Evolutionary conservation across 2,329 filamentous ascomycete genomes (phyloP).

Genomic region (Aspergillus japonicus): DNA sequence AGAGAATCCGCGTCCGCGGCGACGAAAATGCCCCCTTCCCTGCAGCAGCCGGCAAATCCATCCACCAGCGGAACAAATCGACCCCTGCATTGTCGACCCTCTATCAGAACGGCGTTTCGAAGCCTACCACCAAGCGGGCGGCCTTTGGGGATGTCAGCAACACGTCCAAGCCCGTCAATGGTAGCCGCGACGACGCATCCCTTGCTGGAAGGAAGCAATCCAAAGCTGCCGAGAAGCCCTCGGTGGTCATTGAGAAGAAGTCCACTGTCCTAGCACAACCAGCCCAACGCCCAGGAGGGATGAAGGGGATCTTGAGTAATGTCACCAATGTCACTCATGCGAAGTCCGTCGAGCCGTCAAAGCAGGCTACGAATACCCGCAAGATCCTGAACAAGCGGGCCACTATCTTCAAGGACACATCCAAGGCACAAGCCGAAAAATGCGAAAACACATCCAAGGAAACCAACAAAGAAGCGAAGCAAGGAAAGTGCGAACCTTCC

Average conservation of each 20-base stretch:
- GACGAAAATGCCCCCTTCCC: slow-evolving; percentile 68
- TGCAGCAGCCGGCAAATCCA: slow-evolving; percentile 53
- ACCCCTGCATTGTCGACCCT: slow-evolving; percentile 60
- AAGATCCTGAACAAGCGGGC: slow-evolving; percentile 54
- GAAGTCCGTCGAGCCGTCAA: slow-evolving; percentile 34
- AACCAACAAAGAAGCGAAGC: slow-evolving; percentile 20
- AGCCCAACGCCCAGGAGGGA: slow-evolving; percentile 58
- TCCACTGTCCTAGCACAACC: slow-evolving; percentile 53
- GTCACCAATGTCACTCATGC: slow-evolving; percentile 30
- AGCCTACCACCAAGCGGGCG: slow-evolving; percentile 69
- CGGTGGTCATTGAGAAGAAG: slow-evolving; percentile 41
- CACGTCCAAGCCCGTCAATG: slow-evolving; percentile 44
- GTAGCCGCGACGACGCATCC: slow-evolving; percentile 57
- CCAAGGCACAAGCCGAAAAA: slow-evolving; percentile 36
- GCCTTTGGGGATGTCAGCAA: slow-evolving; percentile 84
- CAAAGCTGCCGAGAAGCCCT: slow-evolving; percentile 31
- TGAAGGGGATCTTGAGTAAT: slow-evolving; percentile 41
- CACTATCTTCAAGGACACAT: slow-evolving; percentile 56
- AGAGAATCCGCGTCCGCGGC: slow-evolving; percentile 62
- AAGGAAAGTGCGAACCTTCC: slow-evolving; percentile 22
- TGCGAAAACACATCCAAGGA: slow-evolving; percentile 32
- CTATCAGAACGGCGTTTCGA: slow-evolving; percentile 56
- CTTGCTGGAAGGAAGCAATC: slow-evolving; percentile 49
- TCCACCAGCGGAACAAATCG: slow-evolving; percentile 83
- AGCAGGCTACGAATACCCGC: slow-evolving; percentile 41